Evolutionary conservation across 2,329 filamentous ascomycete genomes (phyloP).

Genomic region (Diaporthe australafricana): DNA sequence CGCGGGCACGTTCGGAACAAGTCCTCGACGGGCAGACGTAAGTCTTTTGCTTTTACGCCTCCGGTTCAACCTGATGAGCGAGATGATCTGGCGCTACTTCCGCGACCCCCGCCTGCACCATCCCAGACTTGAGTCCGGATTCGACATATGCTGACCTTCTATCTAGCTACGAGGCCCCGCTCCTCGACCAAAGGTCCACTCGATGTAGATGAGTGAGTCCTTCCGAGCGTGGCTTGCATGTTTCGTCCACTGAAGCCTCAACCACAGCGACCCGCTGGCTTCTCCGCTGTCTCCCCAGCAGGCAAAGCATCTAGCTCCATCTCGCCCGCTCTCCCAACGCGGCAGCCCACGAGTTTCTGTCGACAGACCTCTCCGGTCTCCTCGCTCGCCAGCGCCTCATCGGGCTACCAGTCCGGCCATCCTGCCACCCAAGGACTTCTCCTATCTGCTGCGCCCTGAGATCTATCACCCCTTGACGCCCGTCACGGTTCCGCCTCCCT

Average conservation of each 20-base stretch:
- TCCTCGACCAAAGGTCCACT: constrained; percentile 83
- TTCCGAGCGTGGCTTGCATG: constrained; percentile 12
- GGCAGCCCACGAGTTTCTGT: constrained; percentile 42
- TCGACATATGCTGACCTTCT: constrained; percentile 36
- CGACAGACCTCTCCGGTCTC: constrained; percentile 40
- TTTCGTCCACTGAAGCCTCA: constrained; percentile 15
- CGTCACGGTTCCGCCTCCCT: constrained; percentile 70
- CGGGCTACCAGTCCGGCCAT: constrained; percentile 42
- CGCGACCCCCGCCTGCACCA: not conserved
- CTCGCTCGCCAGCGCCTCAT: constrained; percentile 48
- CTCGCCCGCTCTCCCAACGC: constrained; percentile 38
- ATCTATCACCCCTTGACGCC: constrained; percentile 85
- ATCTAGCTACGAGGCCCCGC: constrained; percentile 67
- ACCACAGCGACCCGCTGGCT: constrained; percentile 42
- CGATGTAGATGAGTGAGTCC: constrained; percentile 77
- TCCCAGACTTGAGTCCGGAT: not conserved
- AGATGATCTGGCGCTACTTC: not conserved
- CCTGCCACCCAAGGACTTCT: constrained; percentile 75
- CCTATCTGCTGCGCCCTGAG: constrained; percentile 81
- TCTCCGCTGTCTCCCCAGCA: constrained; percentile 40
- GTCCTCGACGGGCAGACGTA: constrained; percentile 51
- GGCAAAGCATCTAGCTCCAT: constrained; percentile 40
- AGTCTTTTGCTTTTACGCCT: constrained; percentile 33
- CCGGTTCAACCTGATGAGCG: no score
- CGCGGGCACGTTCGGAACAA: constrained; percentile 51